A percentile compares a stretch with the other conserved stretches of the same genome.
Conservation (phyloP, 345 rosid genomes). For the Arabidopsis thaliana region TAIR10.1 NC_003075.7:13856001-13856500, state of each 20-base stretch:
- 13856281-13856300: too few relatives aligned
- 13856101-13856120: not conserved
- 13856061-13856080: constrained; percentile 11
- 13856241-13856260: too few relatives aligned
- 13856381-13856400: not conserved
- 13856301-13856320: too few relatives aligned
- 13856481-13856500: constrained; percentile 4
- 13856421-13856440: constrained; percentile 16
- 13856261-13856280: too few relatives aligned
- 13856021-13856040: not conserved
- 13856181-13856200: not conserved
- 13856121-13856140: not conserved
- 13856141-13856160: not conserved
- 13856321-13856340: not conserved
- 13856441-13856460: constrained; percentile 20
- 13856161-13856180: not conserved
- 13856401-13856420: not conserved
- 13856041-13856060: not conserved
- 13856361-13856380: too few relatives aligned
- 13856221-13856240: too few relatives aligned
- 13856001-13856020: not conserved
- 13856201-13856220: too few relatives aligned
- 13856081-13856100: not conserved
- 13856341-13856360: not conserved
- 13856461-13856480: constrained; percentile 19